A percentile compares a stretch with the other conserved stretches of the same genome.
Evolutionary conservation across 768 basidiomycete genomes (phyloP).

Genomic region (Pulveroboletus frians): DNA sequence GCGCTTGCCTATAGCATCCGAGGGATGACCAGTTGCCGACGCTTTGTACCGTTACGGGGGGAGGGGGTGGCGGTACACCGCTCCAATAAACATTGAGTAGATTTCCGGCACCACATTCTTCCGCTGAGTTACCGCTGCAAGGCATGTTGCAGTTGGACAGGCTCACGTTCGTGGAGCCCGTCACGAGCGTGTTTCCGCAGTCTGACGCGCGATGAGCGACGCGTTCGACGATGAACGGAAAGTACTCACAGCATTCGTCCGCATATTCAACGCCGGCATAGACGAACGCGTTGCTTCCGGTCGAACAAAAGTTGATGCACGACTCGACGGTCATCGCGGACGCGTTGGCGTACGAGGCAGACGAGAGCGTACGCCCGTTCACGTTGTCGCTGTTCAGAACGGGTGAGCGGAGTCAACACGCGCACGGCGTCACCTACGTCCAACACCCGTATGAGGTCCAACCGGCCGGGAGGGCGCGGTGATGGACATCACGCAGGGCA

Average conservation of each 20-base stretch:
- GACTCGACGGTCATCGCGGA: slow-evolving; percentile 58
- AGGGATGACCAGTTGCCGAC: slow-evolving; percentile 64
- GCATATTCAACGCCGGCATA: slow-evolving; percentile 71
- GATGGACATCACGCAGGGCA: slow-evolving; percentile 4
- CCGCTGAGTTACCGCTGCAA: slow-evolving; percentile 53
- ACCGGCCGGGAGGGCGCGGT: slow-evolving; percentile 39
- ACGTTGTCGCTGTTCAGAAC: slow-evolving; percentile 45
- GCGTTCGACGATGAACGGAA: not conserved
- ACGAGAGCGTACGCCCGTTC: slow-evolving; percentile 53
- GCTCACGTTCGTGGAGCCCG: slow-evolving; percentile 42
- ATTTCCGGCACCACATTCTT: slow-evolving; percentile 57
- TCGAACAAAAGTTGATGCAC: slow-evolving; percentile 42
- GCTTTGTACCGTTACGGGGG: slow-evolving; percentile 45
- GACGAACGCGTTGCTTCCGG: slow-evolving; percentile 37
- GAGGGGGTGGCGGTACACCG: slow-evolving; percentile 35
- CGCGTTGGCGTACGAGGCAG: slow-evolving; percentile 40
- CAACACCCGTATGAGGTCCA: slow-evolving; percentile 62
- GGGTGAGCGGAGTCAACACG: slow-evolving; percentile 7
- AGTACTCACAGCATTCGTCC: slow-evolving; percentile 55
- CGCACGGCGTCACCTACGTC: slow-evolving; percentile 38
- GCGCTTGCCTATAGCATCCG: slow-evolving; percentile 67
- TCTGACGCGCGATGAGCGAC: slow-evolving; percentile 35
- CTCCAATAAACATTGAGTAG: slow-evolving; percentile 63
- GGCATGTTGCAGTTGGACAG: slow-evolving; percentile 53
- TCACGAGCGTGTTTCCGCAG: slow-evolving; percentile 53